Evolutionary conservation across 352 stramenopile species (phyloP), one percentile per base, ranked within the genome.

Genomic region (Phytopythium cucurbitacearum): DNA sequence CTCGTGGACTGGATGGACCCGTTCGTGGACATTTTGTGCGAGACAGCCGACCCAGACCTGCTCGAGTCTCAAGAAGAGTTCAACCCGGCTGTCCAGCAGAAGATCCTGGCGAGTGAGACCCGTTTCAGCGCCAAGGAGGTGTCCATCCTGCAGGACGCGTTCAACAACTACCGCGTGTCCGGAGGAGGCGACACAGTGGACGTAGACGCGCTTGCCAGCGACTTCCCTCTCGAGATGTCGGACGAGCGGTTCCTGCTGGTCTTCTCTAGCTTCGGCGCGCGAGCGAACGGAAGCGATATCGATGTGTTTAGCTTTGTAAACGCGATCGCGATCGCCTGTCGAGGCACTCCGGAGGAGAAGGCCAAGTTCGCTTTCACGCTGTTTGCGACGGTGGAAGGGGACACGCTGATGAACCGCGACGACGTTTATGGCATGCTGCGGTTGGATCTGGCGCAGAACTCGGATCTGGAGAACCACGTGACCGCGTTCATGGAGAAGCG

Each of bases 221-320:
- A 94, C 42, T 95, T 95, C 34, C 81, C 80, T 12, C 54, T 95
- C 15, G 83, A 95, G 45, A 93, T 95, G 78, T 85, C 81, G 7
- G 83, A 93, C 13, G 77, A 90, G 45, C 75, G 81, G 3, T 90
- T 95, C 39, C 60, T 62, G 28, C 80, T 76, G 3, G 79, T 94
- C 13, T 95, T 95, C 56, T 64, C 76, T 3, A 89, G 68, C 54
- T 94, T 94, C 68, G 85, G 85, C 0, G 75, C 75, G 21, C 80
- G 85, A 6, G 85, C 85, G 1, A 92, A 90, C 50, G 83, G 83
- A 10, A 57, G 65, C 8, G 83, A 93, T 47, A 91, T 95, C 48
- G 85, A 94, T 34, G 71, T 95, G 35, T 95, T 95, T 53, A 90
- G 76, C 55, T 95, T 95, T 60, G 83, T 95, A 10, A 85, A 89